Evolutionary conservation across 2,329 filamentous ascomycete species (phyloP).

Genomic region (Didymella glomerata): DNA sequence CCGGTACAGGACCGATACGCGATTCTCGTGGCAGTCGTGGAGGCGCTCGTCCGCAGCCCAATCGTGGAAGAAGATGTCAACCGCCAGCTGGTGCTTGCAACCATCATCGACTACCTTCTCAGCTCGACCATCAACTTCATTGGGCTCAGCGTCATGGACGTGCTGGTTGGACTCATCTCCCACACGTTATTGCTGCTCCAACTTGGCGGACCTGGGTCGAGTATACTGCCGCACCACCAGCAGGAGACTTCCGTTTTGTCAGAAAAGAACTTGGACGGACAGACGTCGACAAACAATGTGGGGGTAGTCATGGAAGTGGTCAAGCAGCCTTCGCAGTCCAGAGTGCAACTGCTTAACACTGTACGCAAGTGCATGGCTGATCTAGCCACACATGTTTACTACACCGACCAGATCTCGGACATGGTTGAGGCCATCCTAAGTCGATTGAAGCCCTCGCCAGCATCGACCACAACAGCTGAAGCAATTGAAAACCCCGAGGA

Average conservation of each 20-base stretch:
- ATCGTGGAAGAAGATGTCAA: constrained; percentile 75
- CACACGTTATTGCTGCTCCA: constrained; percentile 82
- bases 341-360: constrained; percentile 71
- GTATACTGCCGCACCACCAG: constrained; percentile 51
- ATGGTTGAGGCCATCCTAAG: constrained; percentile 85
- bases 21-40: constrained; percentile 83
- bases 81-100: constrained; percentile 77
- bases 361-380: constrained; percentile 88
- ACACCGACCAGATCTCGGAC: constrained; percentile 93
- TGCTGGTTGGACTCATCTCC: constrained; percentile 83
- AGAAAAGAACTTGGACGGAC: constrained; percentile 32
- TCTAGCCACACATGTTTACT: constrained; percentile 93
- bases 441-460: constrained; percentile 73
- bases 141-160: constrained; percentile 94
- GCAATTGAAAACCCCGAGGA: constrained; percentile 61
- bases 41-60: constrained; percentile 73
- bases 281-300: constrained; percentile 30
- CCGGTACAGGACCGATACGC: constrained; percentile 95
- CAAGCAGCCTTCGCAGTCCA: constrained; percentile 60
- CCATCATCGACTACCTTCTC: constrained; percentile 82
- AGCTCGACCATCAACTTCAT: constrained; percentile 93
- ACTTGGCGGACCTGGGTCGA: constrained; percentile 59
- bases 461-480: constrained; percentile 56
- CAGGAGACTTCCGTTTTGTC: constrained; percentile 42
- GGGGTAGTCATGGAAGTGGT: constrained; percentile 53